Evolutionary conservation across 331 rosid genomes (phyloP).

Genomic region (Quercus phellos): DNA sequence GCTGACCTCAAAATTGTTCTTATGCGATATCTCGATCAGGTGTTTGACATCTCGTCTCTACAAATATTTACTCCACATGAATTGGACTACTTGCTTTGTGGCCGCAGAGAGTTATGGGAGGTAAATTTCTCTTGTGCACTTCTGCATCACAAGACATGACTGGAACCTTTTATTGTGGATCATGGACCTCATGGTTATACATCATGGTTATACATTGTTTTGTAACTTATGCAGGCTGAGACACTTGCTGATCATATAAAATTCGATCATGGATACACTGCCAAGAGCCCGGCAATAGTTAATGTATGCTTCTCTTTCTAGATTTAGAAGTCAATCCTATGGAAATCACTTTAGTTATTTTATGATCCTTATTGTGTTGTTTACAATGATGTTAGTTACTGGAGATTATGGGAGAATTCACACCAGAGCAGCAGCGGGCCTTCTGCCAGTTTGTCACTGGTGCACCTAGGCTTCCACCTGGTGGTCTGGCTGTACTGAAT

Average conservation of each 20-base stretch:
- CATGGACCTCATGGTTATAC: not conserved
- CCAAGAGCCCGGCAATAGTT: conserved; percentile 92
- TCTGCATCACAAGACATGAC: not conserved
- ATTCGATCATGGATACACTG: conserved; percentile 95
- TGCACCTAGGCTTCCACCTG: conserved; percentile 89
- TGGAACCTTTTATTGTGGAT: not conserved
- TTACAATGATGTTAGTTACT: conserved; percentile 56
- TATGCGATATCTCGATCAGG: conserved; percentile 41
- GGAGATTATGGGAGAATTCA: conserved; percentile 94
- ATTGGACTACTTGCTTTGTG: conserved; percentile 90
- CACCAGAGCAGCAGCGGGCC: conserved; percentile 84
- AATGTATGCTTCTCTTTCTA: conserved; percentile 49
- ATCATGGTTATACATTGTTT: not conserved
- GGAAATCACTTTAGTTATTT: conserved; percentile 12
- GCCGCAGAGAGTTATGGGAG: conserved; percentile 98
- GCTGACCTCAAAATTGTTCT: not conserved
- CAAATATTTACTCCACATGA: conserved; percentile 87
- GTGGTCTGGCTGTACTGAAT: conserved; percentile 86
- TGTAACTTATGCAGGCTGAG: conserved; percentile 59
- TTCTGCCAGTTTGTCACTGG: conserved; percentile 96
- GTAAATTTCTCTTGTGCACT: conserved; percentile 25
- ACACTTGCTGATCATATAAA: conserved; percentile 91
- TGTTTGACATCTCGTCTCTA: conserved; percentile 75
- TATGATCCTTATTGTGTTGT: conserved; percentile 20
- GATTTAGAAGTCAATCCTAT: not conserved